Percentiles rank a stretch among this genome's conserved stretches.
These are phyloP conservation scores for Trypanosoma congolense DNA, from an alignment of 208 protist species.

Conservation along the genomic window DNA sequence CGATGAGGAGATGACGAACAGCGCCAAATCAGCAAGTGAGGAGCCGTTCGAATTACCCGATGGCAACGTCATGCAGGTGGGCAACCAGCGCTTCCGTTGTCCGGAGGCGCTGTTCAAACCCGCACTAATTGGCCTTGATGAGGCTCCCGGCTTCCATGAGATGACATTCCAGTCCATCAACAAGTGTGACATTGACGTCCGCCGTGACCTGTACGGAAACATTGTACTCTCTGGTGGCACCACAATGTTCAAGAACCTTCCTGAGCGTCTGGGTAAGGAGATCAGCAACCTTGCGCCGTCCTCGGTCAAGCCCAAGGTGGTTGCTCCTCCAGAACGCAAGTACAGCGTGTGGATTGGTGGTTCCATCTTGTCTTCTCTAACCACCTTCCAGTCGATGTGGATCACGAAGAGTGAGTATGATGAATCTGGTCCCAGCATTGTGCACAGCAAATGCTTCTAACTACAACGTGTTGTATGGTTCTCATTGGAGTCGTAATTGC, in stretches of 20 bases:
- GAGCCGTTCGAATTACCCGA: conserved; percentile 93
- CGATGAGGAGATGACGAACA: conserved; percentile 92
- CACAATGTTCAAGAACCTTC: conserved; percentile 95
- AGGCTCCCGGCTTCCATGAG: conserved; percentile 92
- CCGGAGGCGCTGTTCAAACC: conserved; percentile 97
- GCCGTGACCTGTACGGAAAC: conserved; percentile 94
- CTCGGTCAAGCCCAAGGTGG: conserved; percentile 93
- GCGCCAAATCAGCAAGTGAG: conserved; percentile 62
- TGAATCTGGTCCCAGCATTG: conserved; percentile 93
- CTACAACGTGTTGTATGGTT: not conserved
- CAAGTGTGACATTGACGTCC: conserved; percentile 93
- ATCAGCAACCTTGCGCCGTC: conserved; percentile 79
- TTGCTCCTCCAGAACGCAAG: conserved; percentile 93
- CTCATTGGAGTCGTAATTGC: not conserved
- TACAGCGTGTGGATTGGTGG: conserved; percentile 98
- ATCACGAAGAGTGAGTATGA: conserved; percentile 98
- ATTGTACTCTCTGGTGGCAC: conserved; percentile 94
- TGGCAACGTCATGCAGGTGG: conserved; percentile 86
- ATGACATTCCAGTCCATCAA: conserved; percentile 94
- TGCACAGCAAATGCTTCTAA: conserved; percentile 73
- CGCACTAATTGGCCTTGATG: conserved; percentile 88
- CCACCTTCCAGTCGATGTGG: conserved; percentile 97
- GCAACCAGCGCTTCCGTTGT: conserved; percentile 81
- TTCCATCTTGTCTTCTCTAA: conserved; percentile 95
- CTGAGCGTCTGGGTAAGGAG: conserved; percentile 95